A percentile compares a stretch with the other conserved stretches of the same genome.
Evolutionary conservation across 179 eudicot species (phyloP).

Genomic region (Drosera spatulata): DNA sequence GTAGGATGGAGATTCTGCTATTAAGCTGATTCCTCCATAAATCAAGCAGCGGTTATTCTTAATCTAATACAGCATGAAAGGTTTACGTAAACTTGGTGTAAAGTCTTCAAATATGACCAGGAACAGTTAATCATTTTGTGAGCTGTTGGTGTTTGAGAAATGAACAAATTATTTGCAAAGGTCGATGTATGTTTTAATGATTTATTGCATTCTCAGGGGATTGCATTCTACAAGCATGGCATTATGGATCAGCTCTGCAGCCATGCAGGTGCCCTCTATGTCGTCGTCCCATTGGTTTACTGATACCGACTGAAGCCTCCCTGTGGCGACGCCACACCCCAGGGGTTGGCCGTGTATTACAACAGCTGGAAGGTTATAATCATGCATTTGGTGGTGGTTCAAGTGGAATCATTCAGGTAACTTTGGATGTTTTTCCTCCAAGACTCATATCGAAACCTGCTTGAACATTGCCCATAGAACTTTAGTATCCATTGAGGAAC

Average conservation of each 20-base stretch:
- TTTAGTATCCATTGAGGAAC: not conserved
- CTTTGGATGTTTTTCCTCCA: not conserved
- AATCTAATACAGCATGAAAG: too few species aligned
- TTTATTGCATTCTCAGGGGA: conserved; percentile 27
- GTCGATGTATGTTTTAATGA: too few species aligned
- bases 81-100: too few species aligned
- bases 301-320: conserved; percentile 69
- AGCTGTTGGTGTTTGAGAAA: too few species aligned
- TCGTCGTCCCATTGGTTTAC: conserved; percentile 66
- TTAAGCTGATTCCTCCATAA: too few species aligned
- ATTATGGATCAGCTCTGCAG: conserved; percentile 60
- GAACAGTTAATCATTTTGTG: too few species aligned
- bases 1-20: too few species aligned
- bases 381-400: conserved; percentile 56
- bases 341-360: conserved; percentile 36
- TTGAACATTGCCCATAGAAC: too few species aligned
- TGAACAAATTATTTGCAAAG: too few species aligned
- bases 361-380: conserved; percentile 61
- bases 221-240: conserved; percentile 81
- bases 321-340: conserved; percentile 29
- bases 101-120: too few species aligned
- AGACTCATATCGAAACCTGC: not conserved
- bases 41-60: too few species aligned
- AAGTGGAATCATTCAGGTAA: conserved; percentile 64
- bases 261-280: conserved; percentile 89